Percentiles rank a stretch among this genome's conserved stretches.
These are phyloP conservation scores for Stephania cephalantha DNA, from an alignment of 164 flowering plant species.

Conservation along the genomic window DNA sequence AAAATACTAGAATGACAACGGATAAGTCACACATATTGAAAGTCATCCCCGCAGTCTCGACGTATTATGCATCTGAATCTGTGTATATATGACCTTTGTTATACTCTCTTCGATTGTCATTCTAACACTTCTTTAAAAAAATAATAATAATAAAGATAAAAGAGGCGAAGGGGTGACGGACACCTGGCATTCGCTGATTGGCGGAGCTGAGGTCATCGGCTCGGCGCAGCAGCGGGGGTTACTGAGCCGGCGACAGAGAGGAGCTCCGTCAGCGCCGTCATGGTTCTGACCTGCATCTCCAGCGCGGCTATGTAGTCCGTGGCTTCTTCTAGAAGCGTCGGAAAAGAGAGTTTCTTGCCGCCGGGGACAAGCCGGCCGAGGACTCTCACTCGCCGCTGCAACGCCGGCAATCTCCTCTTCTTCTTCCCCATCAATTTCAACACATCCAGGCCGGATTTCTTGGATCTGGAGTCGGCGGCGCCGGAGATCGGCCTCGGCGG, in stretches of 20 bases:
- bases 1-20: no score
- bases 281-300: constrained; percentile 73
- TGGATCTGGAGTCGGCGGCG: constrained; percentile 20
- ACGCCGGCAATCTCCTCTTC: constrained; percentile 27
- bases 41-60: no score
- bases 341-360: constrained; percentile 56
- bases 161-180: neutral
- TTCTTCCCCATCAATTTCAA: constrained; percentile 29
- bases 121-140: no score
- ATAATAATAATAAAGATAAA: no score
- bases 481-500: constrained; percentile 5
- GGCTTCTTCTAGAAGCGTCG: constrained; percentile 60
- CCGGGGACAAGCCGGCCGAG: constrained; percentile 82
- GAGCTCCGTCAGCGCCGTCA: constrained; percentile 47
- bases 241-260: constrained; percentile 27
- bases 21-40: no score
- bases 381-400: constrained; percentile 38
- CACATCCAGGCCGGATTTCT: constrained; percentile 29
- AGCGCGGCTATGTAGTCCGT: constrained; percentile 66
- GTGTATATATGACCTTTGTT: no score
- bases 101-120: no score
- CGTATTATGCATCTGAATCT: no score
- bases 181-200: neutral
- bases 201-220: neutral
- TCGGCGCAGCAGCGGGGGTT: neutral